phyloP scores from a whole-genome alignment of 345 rosid species.

The Mercurialis annua region DNA sequence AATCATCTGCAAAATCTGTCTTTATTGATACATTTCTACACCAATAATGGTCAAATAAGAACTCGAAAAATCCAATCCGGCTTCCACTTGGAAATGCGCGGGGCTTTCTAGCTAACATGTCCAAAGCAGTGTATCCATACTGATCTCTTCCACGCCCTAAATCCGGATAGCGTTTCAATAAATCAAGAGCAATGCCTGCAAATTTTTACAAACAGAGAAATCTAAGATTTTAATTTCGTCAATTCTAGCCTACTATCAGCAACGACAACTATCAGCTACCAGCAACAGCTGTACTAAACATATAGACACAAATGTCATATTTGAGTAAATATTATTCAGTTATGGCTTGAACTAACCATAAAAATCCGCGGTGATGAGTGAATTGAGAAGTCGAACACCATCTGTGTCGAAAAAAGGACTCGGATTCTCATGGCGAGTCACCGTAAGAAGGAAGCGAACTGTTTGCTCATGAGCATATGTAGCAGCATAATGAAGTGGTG shows the following conservation, averaged over 20 bases:
- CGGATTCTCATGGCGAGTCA: not conserved
- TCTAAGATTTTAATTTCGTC: no score
- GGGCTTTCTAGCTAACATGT: not conserved
- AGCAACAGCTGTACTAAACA: not conserved
- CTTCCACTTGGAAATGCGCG: slow-evolving; percentile 1
- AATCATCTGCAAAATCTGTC: not conserved
- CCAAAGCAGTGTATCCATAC: not conserved
- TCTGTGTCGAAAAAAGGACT: not conserved
- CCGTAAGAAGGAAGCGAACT: not conserved
- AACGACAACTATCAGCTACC: no score
- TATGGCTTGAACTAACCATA: not conserved
- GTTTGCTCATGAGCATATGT: not conserved
- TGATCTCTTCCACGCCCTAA: not conserved
- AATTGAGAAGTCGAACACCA: slow-evolving; percentile 1
- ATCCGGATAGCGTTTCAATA: not conserved
- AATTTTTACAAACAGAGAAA: no score
- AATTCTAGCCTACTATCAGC: no score
- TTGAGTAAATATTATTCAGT: no score
- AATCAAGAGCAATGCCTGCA: not conserved
- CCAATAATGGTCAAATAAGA: not conserved
- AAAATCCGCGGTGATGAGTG: not conserved
- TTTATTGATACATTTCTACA: not conserved
- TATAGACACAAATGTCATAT: not conserved
- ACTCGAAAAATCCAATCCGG: not conserved
- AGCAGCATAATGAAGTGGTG: not conserved